Percentiles rank a stretch among this genome's conserved stretches.
phyloP scores from a whole-genome alignment of 306 rosid species.

The Cyamopsis tetragonoloba region DNA sequence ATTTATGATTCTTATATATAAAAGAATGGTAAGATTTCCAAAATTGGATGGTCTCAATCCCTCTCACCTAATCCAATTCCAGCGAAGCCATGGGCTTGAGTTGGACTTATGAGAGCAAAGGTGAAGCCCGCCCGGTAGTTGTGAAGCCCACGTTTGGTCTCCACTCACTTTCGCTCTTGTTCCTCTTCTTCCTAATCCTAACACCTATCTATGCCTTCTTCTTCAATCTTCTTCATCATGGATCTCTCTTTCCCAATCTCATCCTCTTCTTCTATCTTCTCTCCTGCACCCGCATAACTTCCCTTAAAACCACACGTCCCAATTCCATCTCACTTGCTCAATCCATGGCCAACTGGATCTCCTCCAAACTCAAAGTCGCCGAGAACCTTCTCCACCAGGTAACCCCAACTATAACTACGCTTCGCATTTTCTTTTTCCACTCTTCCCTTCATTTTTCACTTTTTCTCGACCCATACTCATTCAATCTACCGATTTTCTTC shows the following conservation, averaged over 20 bases:
- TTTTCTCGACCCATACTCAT: slow-evolving; percentile 1
- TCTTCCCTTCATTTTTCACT: background rate
- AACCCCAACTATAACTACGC: background rate
- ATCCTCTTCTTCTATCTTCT: background rate
- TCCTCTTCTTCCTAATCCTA: slow-evolving; percentile 19
- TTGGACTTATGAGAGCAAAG: no score
- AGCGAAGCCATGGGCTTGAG: no score
- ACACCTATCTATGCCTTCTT: background rate
- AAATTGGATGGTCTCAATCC: no score
- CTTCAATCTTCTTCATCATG: slow-evolving; percentile 9
- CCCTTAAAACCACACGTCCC: background rate
- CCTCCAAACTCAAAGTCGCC: slow-evolving; percentile 94
- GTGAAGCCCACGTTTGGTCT: no score
- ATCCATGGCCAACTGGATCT: slow-evolving; percentile 93
- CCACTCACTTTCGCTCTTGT: background rate
- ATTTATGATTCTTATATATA: no score
- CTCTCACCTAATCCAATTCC: no score
- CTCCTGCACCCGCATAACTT: background rate
- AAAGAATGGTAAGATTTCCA: no score
- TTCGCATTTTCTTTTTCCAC: background rate
- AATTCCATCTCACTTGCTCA: slow-evolving; percentile 1
- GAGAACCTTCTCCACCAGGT: slow-evolving; percentile 95
- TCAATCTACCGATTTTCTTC: background rate
- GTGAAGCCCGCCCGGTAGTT: no score
- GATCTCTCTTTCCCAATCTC: background rate